Conservation (phyloP, 768 basidiomycete species). For the Hygrocybe punicea region DNA sequence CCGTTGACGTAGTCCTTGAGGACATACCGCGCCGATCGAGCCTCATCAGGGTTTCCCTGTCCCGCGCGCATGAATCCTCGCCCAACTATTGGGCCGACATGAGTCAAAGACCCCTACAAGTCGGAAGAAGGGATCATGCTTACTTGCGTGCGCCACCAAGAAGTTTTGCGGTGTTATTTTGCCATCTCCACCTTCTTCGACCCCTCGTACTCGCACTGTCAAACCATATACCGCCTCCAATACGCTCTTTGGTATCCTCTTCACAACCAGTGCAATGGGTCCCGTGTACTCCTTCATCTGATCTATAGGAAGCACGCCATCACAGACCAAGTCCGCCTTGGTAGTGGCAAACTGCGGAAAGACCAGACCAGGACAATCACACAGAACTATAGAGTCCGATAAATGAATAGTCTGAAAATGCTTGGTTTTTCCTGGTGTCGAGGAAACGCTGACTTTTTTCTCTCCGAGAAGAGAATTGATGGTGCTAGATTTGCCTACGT, state of each 20-base stretch:
- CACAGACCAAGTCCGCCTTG: conserved; percentile 92
- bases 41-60: conserved; percentile 96
- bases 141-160: conserved; percentile 88
- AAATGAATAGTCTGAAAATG: conserved; percentile 98
- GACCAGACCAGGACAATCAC: conserved; percentile 97
- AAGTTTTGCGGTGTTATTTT: conserved; percentile 73
- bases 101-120: background rate
- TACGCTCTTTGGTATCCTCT: conserved; percentile 75
- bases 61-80: conserved; percentile 90
- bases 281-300: conserved; percentile 93
- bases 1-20: conserved; percentile 98
- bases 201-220: conserved; percentile 54
- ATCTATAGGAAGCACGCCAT: conserved; percentile 96
- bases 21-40: conserved; percentile 85
- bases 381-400: conserved; percentile 81
- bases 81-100: conserved; percentile 58
- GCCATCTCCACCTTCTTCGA: conserved; percentile 85
- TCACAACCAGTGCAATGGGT: conserved; percentile 72
- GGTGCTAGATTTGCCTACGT: conserved; percentile 97
- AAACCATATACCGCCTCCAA: conserved; percentile 91
- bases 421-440: conserved; percentile 97
- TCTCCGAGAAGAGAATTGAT: conserved; percentile 95
- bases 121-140: conserved; percentile 33
- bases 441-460: conserved; percentile 97
- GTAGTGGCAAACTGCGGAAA: conserved; percentile 98